These are phyloP conservation scores for Chytridium lagenaria DNA, from an alignment of 371 early-diverging fungal genomes.

Conservation along the genomic window DNA sequence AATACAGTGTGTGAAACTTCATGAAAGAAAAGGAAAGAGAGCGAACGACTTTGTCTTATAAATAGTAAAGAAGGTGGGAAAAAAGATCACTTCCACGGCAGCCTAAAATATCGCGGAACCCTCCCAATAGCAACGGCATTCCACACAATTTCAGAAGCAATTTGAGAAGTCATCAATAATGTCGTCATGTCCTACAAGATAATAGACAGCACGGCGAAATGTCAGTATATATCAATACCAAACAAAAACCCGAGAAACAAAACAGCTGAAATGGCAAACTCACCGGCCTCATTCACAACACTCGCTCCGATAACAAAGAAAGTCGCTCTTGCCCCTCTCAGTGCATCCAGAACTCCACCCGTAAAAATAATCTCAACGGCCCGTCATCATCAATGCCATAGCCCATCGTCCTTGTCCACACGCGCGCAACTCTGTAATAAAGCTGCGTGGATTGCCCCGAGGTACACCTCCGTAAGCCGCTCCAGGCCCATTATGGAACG, in stretches of 20 bases:
- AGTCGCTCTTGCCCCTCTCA: conserved; percentile 56
- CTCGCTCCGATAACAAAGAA: conserved; percentile 76
- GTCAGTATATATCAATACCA: no score
- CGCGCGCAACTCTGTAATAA: conserved; percentile 19
- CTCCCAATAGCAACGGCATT: conserved; percentile 57
- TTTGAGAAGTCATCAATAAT: conserved; percentile 69
- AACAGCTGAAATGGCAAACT: no score
- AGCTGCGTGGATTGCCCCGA: conserved; percentile 21
- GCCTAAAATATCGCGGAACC: conserved; percentile 52
- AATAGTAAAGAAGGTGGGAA: not conserved
- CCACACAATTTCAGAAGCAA: conserved; percentile 75
- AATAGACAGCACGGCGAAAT: not conserved
- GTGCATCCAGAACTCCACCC: not conserved
- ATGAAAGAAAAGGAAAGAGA: not conserved
- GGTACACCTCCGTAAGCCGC: conserved; percentile 15
- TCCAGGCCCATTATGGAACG: not conserved
- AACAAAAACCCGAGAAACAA: no score
- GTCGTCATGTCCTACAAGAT: conserved; percentile 63
- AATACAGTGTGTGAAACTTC: no score
- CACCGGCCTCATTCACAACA: conserved; percentile 63
- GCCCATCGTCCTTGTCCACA: conserved; percentile 24
- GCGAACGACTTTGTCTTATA: not conserved
- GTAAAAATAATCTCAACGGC: conserved; percentile 17
- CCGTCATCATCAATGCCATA: conserved; percentile 47
- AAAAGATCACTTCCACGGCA: conserved; percentile 46